Conservation (phyloP, 1,284 basidiomycete species). For the Laetiporus sulphureus region DNA sequence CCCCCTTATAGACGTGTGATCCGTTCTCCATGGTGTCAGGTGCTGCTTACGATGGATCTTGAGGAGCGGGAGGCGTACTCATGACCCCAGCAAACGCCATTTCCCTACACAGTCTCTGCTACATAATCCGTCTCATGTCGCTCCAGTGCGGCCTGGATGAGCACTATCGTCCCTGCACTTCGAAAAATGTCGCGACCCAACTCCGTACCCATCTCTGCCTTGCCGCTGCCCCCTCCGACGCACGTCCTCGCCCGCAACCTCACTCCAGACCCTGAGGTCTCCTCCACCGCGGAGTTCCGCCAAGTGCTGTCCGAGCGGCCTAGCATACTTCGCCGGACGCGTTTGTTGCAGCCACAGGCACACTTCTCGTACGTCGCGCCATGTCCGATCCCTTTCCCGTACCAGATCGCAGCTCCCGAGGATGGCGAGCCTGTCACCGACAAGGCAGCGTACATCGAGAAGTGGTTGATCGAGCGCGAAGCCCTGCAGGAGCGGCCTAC, state of each 20-base stretch:
- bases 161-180: neutral
- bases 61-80: too few species aligned
- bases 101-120: too few species aligned
- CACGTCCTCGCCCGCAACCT: constrained; percentile 64
- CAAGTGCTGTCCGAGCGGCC: constrained; percentile 47
- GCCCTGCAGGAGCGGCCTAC: constrained; percentile 32
- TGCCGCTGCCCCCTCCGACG: constrained; percentile 57
- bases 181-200: constrained; percentile 2
- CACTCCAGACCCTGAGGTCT: constrained; percentile 58
- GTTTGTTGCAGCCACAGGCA: constrained; percentile 46
- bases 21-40: too few species aligned
- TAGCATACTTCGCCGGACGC: constrained; percentile 69
- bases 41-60: too few species aligned
- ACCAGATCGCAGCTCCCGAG: constrained; percentile 57
- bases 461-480: constrained; percentile 63
- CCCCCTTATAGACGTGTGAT: too few species aligned
- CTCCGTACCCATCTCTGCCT: constrained; percentile 43
- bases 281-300: constrained; percentile 45
- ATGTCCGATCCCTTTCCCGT: constrained; percentile 82
- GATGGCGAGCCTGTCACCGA: constrained; percentile 41
- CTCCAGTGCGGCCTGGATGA: too few species aligned
- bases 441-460: constrained; percentile 60
- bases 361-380: constrained; percentile 86
- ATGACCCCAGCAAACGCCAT: too few species aligned
- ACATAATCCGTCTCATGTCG: too few species aligned